Conservation (phyloP, 2,329 filamentous ascomycete genomes). For the Clarireedia homoeocarpa region DNA sequence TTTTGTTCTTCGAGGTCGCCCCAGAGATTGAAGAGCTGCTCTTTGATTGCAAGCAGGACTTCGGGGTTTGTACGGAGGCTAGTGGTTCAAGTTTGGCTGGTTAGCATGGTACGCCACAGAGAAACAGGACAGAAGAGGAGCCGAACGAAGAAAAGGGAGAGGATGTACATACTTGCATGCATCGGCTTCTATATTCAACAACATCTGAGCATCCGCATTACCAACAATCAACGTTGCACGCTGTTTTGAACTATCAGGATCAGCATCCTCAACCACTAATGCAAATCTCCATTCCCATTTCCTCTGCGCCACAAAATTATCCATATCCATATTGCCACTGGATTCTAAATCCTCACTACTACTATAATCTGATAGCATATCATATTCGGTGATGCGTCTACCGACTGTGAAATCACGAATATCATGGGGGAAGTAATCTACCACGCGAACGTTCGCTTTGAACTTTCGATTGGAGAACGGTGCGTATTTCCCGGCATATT, state of each 20-base stretch:
- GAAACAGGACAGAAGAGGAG: too few species aligned
- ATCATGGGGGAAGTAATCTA: conserved; percentile 68
- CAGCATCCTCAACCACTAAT: conserved; percentile 67
- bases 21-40: conserved; percentile 75
- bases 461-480: conserved; percentile 73
- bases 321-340: conserved; percentile 16
- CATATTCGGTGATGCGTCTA: conserved; percentile 39
- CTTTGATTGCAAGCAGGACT: conserved; percentile 47
- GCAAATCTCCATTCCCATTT: conserved; percentile 80
- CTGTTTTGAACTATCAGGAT: conserved; percentile 32
- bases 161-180: conserved; percentile 42
- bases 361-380: conserved; percentile 39
- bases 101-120: background rate
- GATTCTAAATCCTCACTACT: conserved; percentile 24
- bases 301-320: background rate
- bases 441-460: conserved; percentile 61
- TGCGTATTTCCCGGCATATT: conserved; percentile 34
- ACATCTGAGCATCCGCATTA: conserved; percentile 45
- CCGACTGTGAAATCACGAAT: conserved; percentile 63
- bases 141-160: background rate
- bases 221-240: conserved; percentile 63
- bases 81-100: background rate
- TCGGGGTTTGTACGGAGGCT: conserved; percentile 49
- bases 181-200: conserved; percentile 42
- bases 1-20: conserved; percentile 74